Percentiles rank a stretch among this genome's conserved stretches.
These are phyloP conservation scores for Boletus rubescentipes DNA, from an alignment of 768 basidiomycete genomes.

Conservation along the genomic window DNA sequence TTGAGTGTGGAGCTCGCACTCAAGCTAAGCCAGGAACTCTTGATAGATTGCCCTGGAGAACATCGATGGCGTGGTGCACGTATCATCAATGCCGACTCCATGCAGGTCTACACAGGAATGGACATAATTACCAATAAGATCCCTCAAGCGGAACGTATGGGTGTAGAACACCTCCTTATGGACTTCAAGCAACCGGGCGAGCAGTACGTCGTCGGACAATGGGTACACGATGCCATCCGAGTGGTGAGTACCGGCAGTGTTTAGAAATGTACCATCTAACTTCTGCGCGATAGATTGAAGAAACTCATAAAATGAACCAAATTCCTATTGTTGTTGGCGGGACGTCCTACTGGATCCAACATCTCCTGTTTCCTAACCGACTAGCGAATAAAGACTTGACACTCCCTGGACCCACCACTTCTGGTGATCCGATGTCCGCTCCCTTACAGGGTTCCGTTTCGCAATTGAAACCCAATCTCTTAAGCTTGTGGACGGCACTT, in stretches of 20 bases:
- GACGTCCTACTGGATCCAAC: constrained; percentile 97
- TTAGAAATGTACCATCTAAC: background rate
- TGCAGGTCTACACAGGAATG: constrained; percentile 94
- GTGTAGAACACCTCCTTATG: constrained; percentile 88
- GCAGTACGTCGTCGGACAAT: constrained; percentile 84
- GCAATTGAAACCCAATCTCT: constrained; percentile 47
- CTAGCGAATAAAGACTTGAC: constrained; percentile 38
- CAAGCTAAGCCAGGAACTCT: constrained; percentile 40
- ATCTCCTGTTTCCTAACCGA: constrained; percentile 86
- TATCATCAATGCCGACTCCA: constrained; percentile 94
- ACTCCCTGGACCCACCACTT: constrained; percentile 1
- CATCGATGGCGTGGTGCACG: constrained; percentile 60
- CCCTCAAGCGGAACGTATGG: constrained; percentile 68
- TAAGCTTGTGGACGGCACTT: constrained; percentile 51
- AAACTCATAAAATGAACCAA: constrained; percentile 58
- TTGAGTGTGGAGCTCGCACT: constrained; percentile 86
- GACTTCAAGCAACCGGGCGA: constrained; percentile 83
- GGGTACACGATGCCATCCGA: constrained; percentile 78
- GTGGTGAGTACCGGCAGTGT: constrained; percentile 51
- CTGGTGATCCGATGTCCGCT: constrained; percentile 28
- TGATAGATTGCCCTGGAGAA: constrained; percentile 6
- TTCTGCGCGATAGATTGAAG: constrained; percentile 57
- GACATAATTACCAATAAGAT: constrained; percentile 96
- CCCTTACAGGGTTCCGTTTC: constrained; percentile 43
- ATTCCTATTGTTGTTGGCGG: constrained; percentile 94